Base-by-base conservation (phyloP, 371 early-diverging fungal species). In the Batkoa obscura region DNA sequence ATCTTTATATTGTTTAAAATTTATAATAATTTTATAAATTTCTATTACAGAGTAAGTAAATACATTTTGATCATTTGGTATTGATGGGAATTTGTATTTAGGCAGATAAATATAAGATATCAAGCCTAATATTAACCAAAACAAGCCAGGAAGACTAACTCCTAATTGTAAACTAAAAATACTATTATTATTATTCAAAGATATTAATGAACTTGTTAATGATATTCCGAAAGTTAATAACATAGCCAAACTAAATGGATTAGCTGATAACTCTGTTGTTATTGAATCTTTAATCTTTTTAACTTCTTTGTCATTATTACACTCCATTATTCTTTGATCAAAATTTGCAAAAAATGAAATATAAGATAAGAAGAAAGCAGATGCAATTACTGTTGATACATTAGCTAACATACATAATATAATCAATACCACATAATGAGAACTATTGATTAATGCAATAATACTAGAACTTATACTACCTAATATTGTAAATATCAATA, bases 301-400 rank as follows among this genome's bases (percentile, higher is more conserved):
- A n/a, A n/a, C n/a, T n/a, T n/a, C n/a, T n/a, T n/a, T n/a, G n/a
- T n/a, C n/a, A 51, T 72, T 66, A 37, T 72, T 65, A 1, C 72
- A 63, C 33, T 78, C 52, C 10, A 73, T 60, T n/a, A n/a, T n/a
- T n/a, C n/a, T n/a, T n/a, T n/a, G n/a, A n/a, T n/a, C n/a, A n/a
- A n/a, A n/a, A n/a, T n/a, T n/a, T n/a, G n/a, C n/a, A n/a, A n/a
- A n/a, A n/a, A n/a, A n/a, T 10, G 79, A 79, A 53, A 82, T 66
- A 60, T 71, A 79, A 9, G 77, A 71, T 39, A 76, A 72, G 55
- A 71, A 71, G 46, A 76, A 72, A 12, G 79, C 78, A 56, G 61
- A 70, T 13, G 72, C 63, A 13, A 68, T 69, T 2, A 76, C 73
- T 59, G 67, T 73, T 10, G 62, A 59, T n/a, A 74, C 64, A 49